Percentiles rank a stretch among this genome's conserved stretches.
phyloP scores from a whole-genome alignment of 805 yeast genomes.

The Yamadazyma laniorum region DNA sequence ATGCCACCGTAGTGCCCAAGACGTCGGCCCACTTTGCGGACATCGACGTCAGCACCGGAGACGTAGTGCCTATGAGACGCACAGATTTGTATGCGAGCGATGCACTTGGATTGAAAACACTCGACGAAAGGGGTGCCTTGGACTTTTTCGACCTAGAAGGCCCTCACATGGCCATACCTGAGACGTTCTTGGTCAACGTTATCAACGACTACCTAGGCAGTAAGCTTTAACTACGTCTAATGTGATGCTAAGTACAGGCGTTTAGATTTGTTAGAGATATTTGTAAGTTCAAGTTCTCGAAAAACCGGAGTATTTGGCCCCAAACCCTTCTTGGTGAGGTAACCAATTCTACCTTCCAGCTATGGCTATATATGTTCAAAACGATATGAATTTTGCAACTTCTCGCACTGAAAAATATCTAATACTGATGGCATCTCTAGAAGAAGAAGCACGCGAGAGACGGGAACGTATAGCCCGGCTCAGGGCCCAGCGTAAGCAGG shows the following conservation, averaged over 20 bases:
- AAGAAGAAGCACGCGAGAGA: conserved; percentile 13
- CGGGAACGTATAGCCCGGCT: conserved; percentile 13
- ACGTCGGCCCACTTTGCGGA: conserved; percentile 71
- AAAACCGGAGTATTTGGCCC: no score
- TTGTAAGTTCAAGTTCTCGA: no score
- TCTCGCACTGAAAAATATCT: background rate
- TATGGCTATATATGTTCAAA: background rate
- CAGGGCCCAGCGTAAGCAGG: conserved; percentile 9
- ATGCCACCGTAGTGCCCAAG: conserved; percentile 69
- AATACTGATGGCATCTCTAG: conserved; percentile 3
- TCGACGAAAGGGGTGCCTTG: conserved; percentile 45
- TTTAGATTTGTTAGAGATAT: no score
- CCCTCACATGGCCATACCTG: conserved; percentile 64
- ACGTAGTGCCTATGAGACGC: conserved; percentile 42
- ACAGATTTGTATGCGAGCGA: conserved; percentile 54
- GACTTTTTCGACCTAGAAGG: conserved; percentile 53
- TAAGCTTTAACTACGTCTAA: background rate
- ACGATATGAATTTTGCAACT: background rate
- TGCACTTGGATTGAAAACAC: conserved; percentile 54
- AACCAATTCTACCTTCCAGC: no score
- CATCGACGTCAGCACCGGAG: conserved; percentile 42
- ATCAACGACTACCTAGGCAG: conserved; percentile 44
- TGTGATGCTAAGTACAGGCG: no score
- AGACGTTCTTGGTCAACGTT: conserved; percentile 45
- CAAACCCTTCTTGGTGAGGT: no score